Base-by-base conservation (phyloP, 2,329 filamentous ascomycete species). In the Clarireedia hainanense region DNA sequence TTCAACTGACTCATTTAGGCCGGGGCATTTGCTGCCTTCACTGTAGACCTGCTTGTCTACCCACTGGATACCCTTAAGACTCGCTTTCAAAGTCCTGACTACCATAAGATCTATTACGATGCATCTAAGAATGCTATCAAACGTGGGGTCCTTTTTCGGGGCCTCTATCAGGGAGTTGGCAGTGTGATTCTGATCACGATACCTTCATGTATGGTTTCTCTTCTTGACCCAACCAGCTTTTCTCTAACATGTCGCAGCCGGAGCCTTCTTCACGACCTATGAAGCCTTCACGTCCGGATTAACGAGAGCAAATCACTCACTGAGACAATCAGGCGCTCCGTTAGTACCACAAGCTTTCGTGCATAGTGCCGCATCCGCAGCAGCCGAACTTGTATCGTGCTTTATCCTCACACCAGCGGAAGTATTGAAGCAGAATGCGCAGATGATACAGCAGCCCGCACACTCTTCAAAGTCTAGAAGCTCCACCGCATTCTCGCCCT, bases 61-160 rank as follows among this genome's bases (percentile, higher is more conserved):
- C 91, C 91, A 0, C 76, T 96, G 15, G 91, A 96, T 69, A 96
- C 91, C 0, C 76, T 96, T 65, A 96, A 96, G 69, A 96, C 91
- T 6, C 81, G 91, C 9, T 79, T 89, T 48, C 91, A 95, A 69
- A 90, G 86, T 52, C 85, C 84, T 12, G 81, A 91, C 64, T 94
- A 91, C 72, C 74, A 81, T 39, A 78, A 79, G 50, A 76, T 85
- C 0, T 92, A 84, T 68, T 80, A 77, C 58, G 73, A 85, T 72
- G 76, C 76, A 15, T 71, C 73, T 1, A 79, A 80, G 23, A 77
- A 78, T 14, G 75, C 75, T 1, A 71, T 81, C 34, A 80, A 78
- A 46, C 75, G 75, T 57, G 74, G 77, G 53, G 70, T 79, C 20
- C 75, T 85, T 55, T 84, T 90, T 61, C 78, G 82, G 12, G 91